These are phyloP conservation scores for Teratosphaeria pseudoeucalypti DNA, from an alignment of 2,329 filamentous ascomycete genomes.

Conservation along the genomic window DNA sequence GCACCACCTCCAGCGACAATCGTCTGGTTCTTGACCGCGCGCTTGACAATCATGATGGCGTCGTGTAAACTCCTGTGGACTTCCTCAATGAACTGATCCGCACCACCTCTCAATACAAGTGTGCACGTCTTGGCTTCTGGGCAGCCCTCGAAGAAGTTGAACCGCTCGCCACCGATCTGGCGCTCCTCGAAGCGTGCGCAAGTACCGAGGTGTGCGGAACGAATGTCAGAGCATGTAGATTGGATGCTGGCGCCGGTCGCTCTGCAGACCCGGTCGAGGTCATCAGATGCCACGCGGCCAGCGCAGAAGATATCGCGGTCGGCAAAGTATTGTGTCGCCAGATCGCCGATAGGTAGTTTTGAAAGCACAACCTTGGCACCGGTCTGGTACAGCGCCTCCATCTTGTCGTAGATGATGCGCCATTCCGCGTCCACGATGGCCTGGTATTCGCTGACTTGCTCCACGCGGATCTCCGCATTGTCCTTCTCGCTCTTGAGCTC, in stretches of 20 bases:
- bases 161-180: conserved; percentile 93
- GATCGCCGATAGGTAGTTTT: conserved; percentile 92
- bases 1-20: conserved; percentile 95
- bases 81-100: conserved; percentile 98
- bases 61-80: conserved; percentile 96
- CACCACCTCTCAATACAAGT: conserved; percentile 83
- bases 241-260: conserved; percentile 87
- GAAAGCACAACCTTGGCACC: conserved; percentile 95
- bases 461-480: conserved; percentile 94
- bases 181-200: conserved; percentile 89
- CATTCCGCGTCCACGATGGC: conserved; percentile 98
- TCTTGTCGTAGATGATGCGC: conserved; percentile 99
- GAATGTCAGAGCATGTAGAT: conserved; percentile 94
- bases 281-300: conserved; percentile 79
- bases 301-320: conserved; percentile 98
- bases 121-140: conserved; percentile 95
- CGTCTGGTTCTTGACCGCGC: conserved; percentile 84
- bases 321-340: conserved; percentile 90
- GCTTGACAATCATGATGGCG: conserved; percentile 99
- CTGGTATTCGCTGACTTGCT: conserved; percentile 98
- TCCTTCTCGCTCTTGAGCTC: conserved; percentile 99
- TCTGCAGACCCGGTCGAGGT: conserved; percentile 92
- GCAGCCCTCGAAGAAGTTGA: conserved; percentile 97
- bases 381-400: conserved; percentile 86
- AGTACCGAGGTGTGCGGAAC: conserved; percentile 74